These are phyloP conservation scores for Limonium bicolor DNA, from an alignment of 148 eudicot species.

Conservation along the genomic window DNA sequence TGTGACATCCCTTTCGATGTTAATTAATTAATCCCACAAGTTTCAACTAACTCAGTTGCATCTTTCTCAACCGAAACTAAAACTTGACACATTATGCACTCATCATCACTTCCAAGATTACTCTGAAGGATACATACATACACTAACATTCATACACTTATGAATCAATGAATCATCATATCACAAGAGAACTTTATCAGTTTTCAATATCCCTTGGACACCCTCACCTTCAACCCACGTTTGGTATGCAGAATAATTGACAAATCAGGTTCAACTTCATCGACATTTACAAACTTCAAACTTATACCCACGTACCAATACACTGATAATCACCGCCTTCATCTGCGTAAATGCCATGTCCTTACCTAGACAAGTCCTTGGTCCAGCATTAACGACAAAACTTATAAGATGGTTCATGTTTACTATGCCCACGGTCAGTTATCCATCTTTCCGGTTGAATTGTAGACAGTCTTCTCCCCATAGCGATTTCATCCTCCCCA, in stretches of 20 bases:
- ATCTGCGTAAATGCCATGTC: conserved; percentile 15
- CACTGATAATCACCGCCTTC: conserved; percentile 12
- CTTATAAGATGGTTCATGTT: conserved; percentile 11
- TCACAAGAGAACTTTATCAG: no score
- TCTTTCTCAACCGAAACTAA: no score
- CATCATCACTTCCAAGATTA: no score
- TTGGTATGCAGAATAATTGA: not conserved
- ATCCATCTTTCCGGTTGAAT: conserved; percentile 14
- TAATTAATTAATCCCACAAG: no score
- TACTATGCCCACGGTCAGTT: conserved; percentile 2
- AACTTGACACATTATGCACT: no score
- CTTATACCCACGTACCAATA: conserved; percentile 15
- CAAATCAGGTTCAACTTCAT: not conserved
- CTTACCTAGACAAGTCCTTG: conserved; percentile 13
- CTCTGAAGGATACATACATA: no score
- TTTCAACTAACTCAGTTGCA: no score
- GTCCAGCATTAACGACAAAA: conserved; percentile 12
- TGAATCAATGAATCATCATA: no score
- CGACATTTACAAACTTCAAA: not conserved
- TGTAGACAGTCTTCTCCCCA: conserved; percentile 12
- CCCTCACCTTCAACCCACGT: not conserved
- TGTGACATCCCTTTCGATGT: no score
- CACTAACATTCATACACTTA: no score
- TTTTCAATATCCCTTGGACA: no score
- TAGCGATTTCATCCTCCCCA: conserved; percentile 9